A percentile compares a stretch with the other conserved stretches of the same genome.
Evolutionary conservation across 768 basidiomycete species (phyloP).

Genomic region (Trametes punicea): DNA sequence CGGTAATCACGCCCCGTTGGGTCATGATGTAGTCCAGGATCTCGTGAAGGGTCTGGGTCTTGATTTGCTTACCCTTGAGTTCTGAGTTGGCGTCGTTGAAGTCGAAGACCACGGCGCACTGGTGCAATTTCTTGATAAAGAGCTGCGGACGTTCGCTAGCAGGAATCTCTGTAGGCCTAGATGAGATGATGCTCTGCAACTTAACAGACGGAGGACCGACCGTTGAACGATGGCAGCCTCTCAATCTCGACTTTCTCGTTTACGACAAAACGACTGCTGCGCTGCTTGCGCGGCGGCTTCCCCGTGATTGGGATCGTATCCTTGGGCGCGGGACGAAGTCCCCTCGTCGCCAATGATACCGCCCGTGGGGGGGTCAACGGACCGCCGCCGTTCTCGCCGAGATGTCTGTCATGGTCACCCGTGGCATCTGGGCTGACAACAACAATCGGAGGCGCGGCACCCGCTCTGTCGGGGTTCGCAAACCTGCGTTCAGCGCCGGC

Average conservation of each 20-base stretch:
- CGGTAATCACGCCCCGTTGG: constrained; percentile 93
- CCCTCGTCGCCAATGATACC: constrained; percentile 52
- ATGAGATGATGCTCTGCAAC: neutral
- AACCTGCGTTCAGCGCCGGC: constrained; percentile 59
- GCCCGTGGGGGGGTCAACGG: constrained; percentile 66
- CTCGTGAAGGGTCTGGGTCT: constrained; percentile 95
- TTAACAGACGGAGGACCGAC: constrained; percentile 42
- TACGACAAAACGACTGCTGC: constrained; percentile 94
- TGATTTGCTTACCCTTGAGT: constrained; percentile 96
- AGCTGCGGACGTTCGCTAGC: constrained; percentile 84
- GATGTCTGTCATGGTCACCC: constrained; percentile 40
- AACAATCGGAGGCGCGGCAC: constrained; percentile 76
- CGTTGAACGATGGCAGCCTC: constrained; percentile 85
- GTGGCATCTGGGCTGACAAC: constrained; percentile 76
- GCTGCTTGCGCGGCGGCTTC: constrained; percentile 95
- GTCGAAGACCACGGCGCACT: constrained; percentile 96
- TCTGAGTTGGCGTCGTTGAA: constrained; percentile 98
- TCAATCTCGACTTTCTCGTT: constrained; percentile 97
- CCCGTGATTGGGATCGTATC: constrained; percentile 96
- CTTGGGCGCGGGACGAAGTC: constrained; percentile 76
- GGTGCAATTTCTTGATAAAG: constrained; percentile 92
- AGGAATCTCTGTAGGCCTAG: constrained; percentile 68
- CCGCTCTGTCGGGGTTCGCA: constrained; percentile 39
- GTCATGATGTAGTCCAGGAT: constrained; percentile 99
- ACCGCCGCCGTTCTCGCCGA: constrained; percentile 37